Base-by-base conservation (phyloP, 305 asterid genomes). In the Fraxinus platypoda region DNA sequence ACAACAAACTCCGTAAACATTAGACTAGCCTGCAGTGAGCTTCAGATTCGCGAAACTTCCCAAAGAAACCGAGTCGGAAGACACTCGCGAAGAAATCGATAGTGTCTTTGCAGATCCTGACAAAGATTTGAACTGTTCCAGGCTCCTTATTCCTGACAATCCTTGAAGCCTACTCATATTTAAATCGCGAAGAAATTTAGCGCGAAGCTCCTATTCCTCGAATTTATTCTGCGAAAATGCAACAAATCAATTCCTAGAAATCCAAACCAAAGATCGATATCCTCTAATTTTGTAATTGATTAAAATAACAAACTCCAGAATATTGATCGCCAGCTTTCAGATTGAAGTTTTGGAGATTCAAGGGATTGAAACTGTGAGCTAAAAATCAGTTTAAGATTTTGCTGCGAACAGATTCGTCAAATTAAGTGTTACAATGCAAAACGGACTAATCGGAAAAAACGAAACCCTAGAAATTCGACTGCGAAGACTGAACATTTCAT, bases 1-100 rank as follows among this genome's bases (percentile, higher is more conserved):
- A 71, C 46, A 52, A 81, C 11, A 33, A 37, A 3, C 6, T 6
- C 8, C 2, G 38, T 4, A 34, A 79, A 84, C 77, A 17, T 21
- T 3, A 11, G 6, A 43, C 75, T 79, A 84, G 92, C 99, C 99
- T 86, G 99, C 99, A 73, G 98, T 89, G 73, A 92, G 93, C 91
- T 92, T 94, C 89, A 96, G 90, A 85, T 90, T 94, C 76, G 93
- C 91, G 83, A 92, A 91, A 86, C 95, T 93, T 86, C 99, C 97
- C 3, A 87, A 38, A 46, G 95, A 84, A 86, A 77, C 85, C 21
- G 97, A 89, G 43, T 90, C 92, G 21, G 90, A 79, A 30, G 92
- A 78, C 78, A 81, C 80, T n/a, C 87, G 88, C 74, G 93, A 85
- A 76, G 94, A 85, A 82, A 68, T 86, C 11, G 94, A 71, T 66